phyloP scores from a whole-genome alignment of 1,139 yeast species.

The Blastobotrys elegans region DNA sequence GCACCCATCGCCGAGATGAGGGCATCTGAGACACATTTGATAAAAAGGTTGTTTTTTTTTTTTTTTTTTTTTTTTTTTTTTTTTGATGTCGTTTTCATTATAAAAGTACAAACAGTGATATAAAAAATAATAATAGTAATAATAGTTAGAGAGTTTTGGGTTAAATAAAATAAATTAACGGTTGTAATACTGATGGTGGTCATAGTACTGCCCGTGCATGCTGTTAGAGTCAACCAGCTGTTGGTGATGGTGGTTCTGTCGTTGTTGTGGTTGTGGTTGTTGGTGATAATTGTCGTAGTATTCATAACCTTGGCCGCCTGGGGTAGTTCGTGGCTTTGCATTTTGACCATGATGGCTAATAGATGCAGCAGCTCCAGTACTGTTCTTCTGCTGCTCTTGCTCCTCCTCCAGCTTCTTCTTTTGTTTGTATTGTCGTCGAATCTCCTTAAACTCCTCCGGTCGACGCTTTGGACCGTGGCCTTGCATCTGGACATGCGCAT shows the following conservation, averaged over 20 bases:
- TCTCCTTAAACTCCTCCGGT: conserved; percentile 60
- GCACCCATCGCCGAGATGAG: no score
- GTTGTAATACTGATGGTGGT: background rate
- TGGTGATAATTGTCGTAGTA: background rate
- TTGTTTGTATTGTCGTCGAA: conserved; percentile 36
- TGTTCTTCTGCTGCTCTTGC: background rate
- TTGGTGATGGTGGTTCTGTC: background rate
- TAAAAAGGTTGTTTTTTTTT: no score
- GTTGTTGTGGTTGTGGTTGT: background rate
- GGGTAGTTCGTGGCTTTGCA: no score
- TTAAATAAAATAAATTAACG: background rate
- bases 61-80: no score
- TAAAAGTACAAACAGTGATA: no score
- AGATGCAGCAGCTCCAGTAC: no score
- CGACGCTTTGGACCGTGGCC: conserved; percentile 65
- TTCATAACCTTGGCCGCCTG: no score
- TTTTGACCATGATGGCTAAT: no score
- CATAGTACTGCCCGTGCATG: background rate
- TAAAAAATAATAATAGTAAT: background rate
- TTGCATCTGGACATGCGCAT: conserved; percentile 70
- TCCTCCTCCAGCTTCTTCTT: conserved; percentile 22
- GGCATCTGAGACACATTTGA: no score
- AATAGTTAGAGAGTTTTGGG: background rate
- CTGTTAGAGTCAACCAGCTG: background rate
- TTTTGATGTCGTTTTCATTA: no score